Base-by-base conservation (phyloP, 2,329 filamentous ascomycete species). In the Pseudocercospora eumusae region DNA sequence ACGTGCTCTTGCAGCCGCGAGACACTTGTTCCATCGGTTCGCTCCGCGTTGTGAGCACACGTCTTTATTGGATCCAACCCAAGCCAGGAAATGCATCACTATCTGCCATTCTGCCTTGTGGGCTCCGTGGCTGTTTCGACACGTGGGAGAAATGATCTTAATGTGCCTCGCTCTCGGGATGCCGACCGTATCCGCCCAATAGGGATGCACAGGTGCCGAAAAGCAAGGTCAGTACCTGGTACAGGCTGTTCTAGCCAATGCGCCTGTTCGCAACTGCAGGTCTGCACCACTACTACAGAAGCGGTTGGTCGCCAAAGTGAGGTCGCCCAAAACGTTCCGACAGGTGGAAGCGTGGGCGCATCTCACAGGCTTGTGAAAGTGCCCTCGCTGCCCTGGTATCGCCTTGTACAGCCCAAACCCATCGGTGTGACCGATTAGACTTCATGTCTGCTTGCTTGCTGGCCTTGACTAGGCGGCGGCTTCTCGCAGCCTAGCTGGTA, bases 361-460 rank as follows among this genome's bases (percentile, higher is more conserved):
- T 61, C 42, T 57, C 25, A 55, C 28, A 55, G 57, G 64, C 58
- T 61, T 64, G 63, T 59, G 57, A 57, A 53, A 61, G 50, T 52
- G 56, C 60, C 60, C 57, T 62, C 50, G 55, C 53, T 52, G 56
- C 60, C 60, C 57, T 62, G 55, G 55, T 52, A 60, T 61, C 42
- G 55, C 42, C 53, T 49, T 60, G 59, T 63, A 60, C 56, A 64
- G 57, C 56, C 57, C 27, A 57, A 60, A 60, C 56, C 56, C 36
- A 61, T 59, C 64, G 60, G 62, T 66, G 62, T 62, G 61, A 23
- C 60, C 64, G 64, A 57, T 21, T 55, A 61, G 45, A 59, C 57
- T 56, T 62, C 50, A 47, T 54, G 45, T 13, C 56, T 61, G 60
- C 47, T 28, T 52, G 52, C 28, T 63, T 60, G 40, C 31, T 44